Percentiles rank a stretch among this genome's conserved stretches.
Evolutionary conservation across 495 filamentous ascomycete species (phyloP).

Genomic region (Thermothielavioides terrestris): DNA sequence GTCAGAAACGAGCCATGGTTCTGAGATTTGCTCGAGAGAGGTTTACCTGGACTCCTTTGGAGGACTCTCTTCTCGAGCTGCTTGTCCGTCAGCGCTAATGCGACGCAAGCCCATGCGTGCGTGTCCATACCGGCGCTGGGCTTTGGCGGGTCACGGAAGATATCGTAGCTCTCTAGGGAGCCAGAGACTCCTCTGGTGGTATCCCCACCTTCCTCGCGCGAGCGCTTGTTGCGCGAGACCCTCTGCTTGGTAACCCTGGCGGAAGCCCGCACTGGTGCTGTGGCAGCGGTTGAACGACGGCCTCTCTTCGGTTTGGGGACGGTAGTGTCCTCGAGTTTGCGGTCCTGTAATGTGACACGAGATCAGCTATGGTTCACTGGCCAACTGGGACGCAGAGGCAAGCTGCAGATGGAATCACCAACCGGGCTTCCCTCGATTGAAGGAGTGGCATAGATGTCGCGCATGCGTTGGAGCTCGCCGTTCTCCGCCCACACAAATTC

Average conservation of each 20-base stretch:
- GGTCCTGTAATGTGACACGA: constrained; percentile 13
- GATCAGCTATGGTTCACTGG: background rate
- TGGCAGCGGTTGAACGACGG: constrained; percentile 13
- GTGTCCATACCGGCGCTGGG: constrained; percentile 21
- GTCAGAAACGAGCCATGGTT: background rate
- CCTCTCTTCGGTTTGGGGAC: constrained; percentile 18
- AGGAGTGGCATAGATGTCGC: constrained; percentile 43
- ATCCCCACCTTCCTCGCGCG: constrained; percentile 4
- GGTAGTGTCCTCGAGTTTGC: constrained; percentile 13
- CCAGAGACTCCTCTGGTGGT: constrained; percentile 7
- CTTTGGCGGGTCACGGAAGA: constrained; percentile 28
- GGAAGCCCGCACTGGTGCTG: constrained; percentile 6
- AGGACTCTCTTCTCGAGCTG: constrained; percentile 23
- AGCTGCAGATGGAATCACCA: constrained; percentile 9
- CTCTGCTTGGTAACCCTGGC: constrained; percentile 15
- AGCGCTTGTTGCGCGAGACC: constrained; percentile 2
- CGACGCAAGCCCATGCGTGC: background rate
- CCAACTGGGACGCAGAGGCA: background rate
- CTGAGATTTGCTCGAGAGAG: background rate
- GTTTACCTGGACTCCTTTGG: constrained; percentile 24
- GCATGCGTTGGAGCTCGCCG: constrained; percentile 44
- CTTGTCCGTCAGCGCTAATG: background rate
- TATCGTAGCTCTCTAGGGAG: constrained; percentile 18
- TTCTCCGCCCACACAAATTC: constrained; percentile 60
- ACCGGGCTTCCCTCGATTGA: constrained; percentile 42